phyloP scores from a whole-genome alignment of 148 eudicot genomes.

The Vaccinium darrowii region DNA sequence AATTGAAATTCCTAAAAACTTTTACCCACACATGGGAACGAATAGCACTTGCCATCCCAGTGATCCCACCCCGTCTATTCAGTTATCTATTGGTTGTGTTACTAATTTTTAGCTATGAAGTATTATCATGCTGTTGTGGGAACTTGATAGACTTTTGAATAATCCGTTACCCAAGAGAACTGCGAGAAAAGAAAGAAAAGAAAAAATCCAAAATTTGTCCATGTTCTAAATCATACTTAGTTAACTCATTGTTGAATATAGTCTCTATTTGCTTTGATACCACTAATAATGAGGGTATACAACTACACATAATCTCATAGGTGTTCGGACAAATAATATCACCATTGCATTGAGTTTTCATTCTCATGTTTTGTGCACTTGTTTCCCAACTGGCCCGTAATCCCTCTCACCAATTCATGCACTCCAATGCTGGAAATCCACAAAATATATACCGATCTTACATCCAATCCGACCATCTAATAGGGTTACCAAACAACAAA shows the following conservation, averaged over 20 bases:
- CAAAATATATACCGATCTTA: neutral
- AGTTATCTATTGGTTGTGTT: neutral
- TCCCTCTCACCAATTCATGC: neutral
- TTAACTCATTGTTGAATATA: too few species aligned
- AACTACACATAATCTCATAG: neutral
- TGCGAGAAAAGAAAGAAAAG: too few species aligned
- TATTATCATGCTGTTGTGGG: neutral
- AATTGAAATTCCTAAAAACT: too few species aligned
- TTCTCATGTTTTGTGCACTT: neutral
- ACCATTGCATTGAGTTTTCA: neutral
- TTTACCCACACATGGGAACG: too few species aligned
- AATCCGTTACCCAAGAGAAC: too few species aligned
- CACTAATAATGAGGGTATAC: neutral
- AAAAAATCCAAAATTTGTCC: too few species aligned
- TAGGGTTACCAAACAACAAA: neutral
- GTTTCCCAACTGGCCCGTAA: neutral
- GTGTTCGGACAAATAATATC: neutral
- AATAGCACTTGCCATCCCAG: too few species aligned
- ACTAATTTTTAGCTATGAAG: neutral
- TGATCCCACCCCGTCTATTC: too few species aligned
- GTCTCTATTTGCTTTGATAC: neutral
- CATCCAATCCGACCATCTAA: neutral
- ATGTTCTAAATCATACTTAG: too few species aligned
- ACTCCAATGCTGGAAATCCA: neutral
- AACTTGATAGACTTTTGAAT: neutral